Percentiles rank a stretch among this genome's conserved stretches.
Evolutionary conservation across 1,284 basidiomycete species (phyloP).

Genomic region (Puccinia triticina): DNA sequence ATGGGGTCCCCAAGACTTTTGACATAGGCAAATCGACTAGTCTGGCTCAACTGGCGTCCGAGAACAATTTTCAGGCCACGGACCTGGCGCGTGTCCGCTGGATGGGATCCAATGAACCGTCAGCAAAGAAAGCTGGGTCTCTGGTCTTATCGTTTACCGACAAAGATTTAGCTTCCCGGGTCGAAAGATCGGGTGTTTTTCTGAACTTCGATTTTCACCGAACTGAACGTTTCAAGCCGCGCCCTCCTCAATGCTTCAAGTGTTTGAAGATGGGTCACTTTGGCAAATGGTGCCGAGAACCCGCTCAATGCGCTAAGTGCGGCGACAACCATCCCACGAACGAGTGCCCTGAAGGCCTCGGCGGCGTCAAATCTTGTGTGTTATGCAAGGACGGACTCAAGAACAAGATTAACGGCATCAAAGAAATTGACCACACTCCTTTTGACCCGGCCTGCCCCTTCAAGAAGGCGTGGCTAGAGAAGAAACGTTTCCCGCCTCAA

Average conservation of each 20-base stretch:
- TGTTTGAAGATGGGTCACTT: neutral
- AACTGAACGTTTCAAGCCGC: neutral
- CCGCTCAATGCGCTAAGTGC: slow-evolving; percentile 19
- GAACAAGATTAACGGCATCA: neutral
- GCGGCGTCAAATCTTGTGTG: neutral
- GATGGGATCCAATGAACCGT: neutral
- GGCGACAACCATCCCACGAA: neutral
- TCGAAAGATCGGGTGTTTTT: slow-evolving; percentile 3
- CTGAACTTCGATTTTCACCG: slow-evolving; percentile 8
- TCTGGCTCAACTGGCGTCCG: neutral
- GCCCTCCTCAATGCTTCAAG: slow-evolving; percentile 26
- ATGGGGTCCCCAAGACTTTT: neutral
- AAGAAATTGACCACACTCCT: neutral
- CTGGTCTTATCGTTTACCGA: neutral
- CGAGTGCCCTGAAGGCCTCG: neutral
- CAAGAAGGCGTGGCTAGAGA: neutral
- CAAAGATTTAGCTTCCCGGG: neutral
- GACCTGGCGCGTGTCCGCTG: neutral
- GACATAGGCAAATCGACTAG: neutral
- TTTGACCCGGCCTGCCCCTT: neutral
- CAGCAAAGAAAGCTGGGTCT: neutral
- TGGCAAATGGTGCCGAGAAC: slow-evolving; percentile 8
- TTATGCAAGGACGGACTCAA: neutral
- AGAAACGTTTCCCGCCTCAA: neutral
- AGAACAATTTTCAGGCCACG: neutral